Evolutionary conservation across 2,329 filamentous ascomycete genomes (phyloP).

Genomic region (Colletotrichum sansevieriae): DNA sequence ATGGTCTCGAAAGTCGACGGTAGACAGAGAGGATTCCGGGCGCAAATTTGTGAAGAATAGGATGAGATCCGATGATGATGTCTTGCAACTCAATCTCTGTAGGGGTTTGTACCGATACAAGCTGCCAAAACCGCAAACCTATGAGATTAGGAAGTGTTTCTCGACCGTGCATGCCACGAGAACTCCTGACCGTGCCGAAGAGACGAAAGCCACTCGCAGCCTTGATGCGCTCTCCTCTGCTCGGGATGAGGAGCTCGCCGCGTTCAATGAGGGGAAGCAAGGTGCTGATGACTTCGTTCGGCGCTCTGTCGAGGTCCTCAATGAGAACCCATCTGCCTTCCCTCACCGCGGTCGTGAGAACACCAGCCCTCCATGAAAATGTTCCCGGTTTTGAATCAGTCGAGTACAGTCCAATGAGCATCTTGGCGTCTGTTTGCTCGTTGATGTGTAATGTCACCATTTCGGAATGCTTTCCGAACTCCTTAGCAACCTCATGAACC

Average conservation of each 20-base stretch:
- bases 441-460: slow-evolving; percentile 98
- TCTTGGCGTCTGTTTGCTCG: slow-evolving; percentile 97
- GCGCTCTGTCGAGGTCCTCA: slow-evolving; percentile 94
- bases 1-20: slow-evolving; percentile 62
- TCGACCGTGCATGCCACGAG: slow-evolving; percentile 74
- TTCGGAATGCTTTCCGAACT: slow-evolving; percentile 81
- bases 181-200: slow-evolving; percentile 89
- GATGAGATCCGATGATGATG: slow-evolving; percentile 79
- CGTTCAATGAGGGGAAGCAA: slow-evolving; percentile 93
- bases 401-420: slow-evolving; percentile 93
- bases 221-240: slow-evolving; percentile 85
- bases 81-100: slow-evolving; percentile 77
- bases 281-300: slow-evolving; percentile 93
- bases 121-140: slow-evolving; percentile 88
- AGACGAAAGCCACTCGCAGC: slow-evolving; percentile 90
- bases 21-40: slow-evolving; percentile 72
- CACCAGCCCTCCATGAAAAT: slow-evolving; percentile 92
- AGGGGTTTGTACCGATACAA: slow-evolving; percentile 77
- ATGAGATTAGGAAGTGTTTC: slow-evolving; percentile 81
- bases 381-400: slow-evolving; percentile 88
- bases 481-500: slow-evolving; percentile 83
- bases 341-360: slow-evolving; percentile 91
- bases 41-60: slow-evolving; percentile 74
- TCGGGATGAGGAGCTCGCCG: slow-evolving; percentile 90
- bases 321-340: slow-evolving; percentile 98